Conservation (phyloP, 78 protist species). For the Dictyostelium citrinum region DNA sequence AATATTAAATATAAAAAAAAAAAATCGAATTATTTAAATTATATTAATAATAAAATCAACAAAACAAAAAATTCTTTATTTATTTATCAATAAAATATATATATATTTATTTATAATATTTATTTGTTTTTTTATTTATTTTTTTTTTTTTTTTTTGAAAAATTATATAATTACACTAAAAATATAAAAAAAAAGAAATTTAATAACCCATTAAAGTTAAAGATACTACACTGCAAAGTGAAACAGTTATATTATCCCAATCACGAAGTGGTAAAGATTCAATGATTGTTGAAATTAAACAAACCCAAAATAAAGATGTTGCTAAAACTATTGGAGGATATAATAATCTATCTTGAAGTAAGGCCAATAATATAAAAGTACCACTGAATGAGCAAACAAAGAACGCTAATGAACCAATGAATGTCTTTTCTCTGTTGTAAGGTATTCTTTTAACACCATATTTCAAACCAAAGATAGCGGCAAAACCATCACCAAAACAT, state of each 20-base stretch:
- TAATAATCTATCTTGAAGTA: neutral
- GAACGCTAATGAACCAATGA: conserved; percentile 39
- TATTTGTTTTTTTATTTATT: no score
- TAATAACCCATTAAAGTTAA: conserved; percentile 19
- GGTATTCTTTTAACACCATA: conserved; percentile 24
- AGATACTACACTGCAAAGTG: neutral
- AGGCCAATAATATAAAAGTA: neutral
- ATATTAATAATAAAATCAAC: neutral
- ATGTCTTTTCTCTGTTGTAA: conserved; percentile 31
- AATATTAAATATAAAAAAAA: no score
- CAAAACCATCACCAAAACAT: conserved; percentile 76
- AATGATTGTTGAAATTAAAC: neutral
- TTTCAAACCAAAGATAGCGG: conserved; percentile 39
- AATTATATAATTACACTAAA: no score
- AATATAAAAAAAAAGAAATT: no score
- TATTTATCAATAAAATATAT: neutral
- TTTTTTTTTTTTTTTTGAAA: no score
- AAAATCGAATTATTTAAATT: no score
- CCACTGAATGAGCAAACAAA: conserved; percentile 18
- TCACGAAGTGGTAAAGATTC: conserved; percentile 71
- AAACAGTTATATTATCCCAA: conserved; percentile 72
- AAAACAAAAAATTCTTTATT: neutral
- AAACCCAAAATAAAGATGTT: conserved; percentile 3
- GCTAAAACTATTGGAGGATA: neutral
- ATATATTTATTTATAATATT: neutral